Evolutionary conservation across 2,329 filamentous ascomycete genomes (phyloP), one percentile per base, ranked within the genome.

Genomic region (Fusarium drepaniforme): DNA sequence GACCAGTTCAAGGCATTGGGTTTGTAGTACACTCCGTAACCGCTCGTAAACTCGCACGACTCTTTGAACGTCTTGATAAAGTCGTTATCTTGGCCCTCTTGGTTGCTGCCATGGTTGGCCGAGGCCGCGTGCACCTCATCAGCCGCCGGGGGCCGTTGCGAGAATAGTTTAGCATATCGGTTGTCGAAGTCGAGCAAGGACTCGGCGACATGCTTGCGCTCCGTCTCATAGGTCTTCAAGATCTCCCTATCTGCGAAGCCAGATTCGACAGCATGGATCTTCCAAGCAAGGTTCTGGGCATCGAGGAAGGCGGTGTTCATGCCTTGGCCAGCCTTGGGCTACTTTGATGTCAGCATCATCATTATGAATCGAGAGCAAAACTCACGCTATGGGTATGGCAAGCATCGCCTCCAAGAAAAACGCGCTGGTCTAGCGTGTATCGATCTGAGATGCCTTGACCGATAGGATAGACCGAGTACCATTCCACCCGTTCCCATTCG

Each of bases 51-150:
- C 80, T 97, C 95, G 86, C 95, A 98, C 35, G 92, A 91, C 67
- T 94, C 94, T 82, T 98, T 98, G 88, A 98, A 98, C 0, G 93
- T 95, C 85, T 93, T 93, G 81, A 97, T 91, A 81, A 98, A 98
- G 13, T 93, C 91, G 79, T 96, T 96, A 69, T 94, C 92, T 57
- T 91, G 87, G 35, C 71, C 75, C 6, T 78, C 78, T 37, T 80
- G 75, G 21, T 80, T 77, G 8, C 66, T 64, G 21, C 66, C 75
- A 15, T 79, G 70, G 16, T 76, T 78, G 49, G 81, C 79, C 11
- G 89, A 89, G 4, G 94, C 94, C 35, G 90, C 91, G 58, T 91
- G 88, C 12, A 96, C 93, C 81, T 96, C 93, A 68, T 89, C 89
- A 8, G 92, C 92, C 0, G 92, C 92, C 0, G 94, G 93, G 11